Conservation (phyloP, 176 grass and related monocot species). For the Aegilops tauschii region DNA sequence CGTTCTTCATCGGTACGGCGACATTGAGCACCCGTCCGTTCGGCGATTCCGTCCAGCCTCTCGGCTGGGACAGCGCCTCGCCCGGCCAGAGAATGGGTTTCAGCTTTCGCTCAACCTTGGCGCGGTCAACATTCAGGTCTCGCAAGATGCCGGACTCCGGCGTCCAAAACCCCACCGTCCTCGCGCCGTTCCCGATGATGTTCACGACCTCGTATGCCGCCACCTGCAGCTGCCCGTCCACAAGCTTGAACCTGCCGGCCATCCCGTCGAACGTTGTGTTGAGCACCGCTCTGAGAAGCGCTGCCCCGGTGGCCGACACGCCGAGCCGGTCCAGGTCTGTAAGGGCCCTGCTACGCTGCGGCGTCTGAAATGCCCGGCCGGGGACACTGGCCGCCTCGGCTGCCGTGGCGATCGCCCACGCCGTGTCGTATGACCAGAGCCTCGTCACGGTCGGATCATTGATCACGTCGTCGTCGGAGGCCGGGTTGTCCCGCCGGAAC, state of each 20-base stretch:
- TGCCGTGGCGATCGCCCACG: slow-evolving; percentile 42
- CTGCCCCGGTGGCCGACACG: slow-evolving; percentile 41
- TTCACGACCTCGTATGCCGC: slow-evolving; percentile 71
- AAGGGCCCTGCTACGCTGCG: background rate
- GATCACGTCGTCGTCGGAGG: background rate
- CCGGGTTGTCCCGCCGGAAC: slow-evolving; percentile 33
- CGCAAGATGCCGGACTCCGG: slow-evolving; percentile 28
- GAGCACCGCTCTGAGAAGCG: slow-evolving; percentile 38
- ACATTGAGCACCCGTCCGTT: slow-evolving; percentile 36
- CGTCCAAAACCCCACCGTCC: slow-evolving; percentile 67
- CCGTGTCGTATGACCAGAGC: slow-evolving; percentile 59
- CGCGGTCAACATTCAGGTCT: background rate
- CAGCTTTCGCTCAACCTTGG: background rate
- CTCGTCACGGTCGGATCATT: background rate
- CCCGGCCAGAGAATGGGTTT: slow-evolving; percentile 57
- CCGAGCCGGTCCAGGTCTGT: slow-evolving; percentile 54
- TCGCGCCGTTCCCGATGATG: slow-evolving; percentile 46
- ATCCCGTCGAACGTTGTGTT: slow-evolving; percentile 51
- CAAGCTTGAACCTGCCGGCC: slow-evolving; percentile 55
- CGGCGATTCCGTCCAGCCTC: slow-evolving; percentile 57
- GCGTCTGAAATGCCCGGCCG: slow-evolving; percentile 28
- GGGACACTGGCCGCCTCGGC: slow-evolving; percentile 23
- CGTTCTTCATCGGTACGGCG: slow-evolving; percentile 57
- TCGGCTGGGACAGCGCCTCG: slow-evolving; percentile 18
- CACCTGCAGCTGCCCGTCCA: slow-evolving; percentile 57